phyloP scores from a whole-genome alignment of 495 filamentous ascomycete genomes.

The Penicillium argentinense region DNA sequence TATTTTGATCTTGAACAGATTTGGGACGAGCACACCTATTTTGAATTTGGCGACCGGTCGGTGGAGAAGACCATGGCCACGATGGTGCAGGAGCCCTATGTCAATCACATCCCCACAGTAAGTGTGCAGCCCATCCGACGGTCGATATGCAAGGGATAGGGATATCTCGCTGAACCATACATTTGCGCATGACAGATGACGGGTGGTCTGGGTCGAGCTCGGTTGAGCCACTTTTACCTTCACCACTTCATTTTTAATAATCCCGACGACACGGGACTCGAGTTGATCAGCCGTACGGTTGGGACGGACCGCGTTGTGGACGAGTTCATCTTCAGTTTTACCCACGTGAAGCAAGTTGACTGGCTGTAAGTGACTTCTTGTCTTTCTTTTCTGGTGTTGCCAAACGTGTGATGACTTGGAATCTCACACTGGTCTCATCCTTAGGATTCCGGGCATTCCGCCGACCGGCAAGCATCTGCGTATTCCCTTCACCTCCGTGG shows the following conservation, averaged over 20 bases:
- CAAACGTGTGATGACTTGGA: no score
- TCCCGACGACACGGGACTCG: constrained; percentile 61
- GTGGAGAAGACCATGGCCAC: constrained; percentile 51
- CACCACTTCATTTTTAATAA: constrained; percentile 74
- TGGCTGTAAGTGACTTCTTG: constrained; percentile 57
- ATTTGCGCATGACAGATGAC: constrained; percentile 44
- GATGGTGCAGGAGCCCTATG: constrained; percentile 59
- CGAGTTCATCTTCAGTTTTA: constrained; percentile 58
- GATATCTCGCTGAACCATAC: constrained; percentile 15
- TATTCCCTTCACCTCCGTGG: constrained; percentile 69
- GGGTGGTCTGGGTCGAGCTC: constrained; percentile 66
- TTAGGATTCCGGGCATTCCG: constrained; percentile 64
- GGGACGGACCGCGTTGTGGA: constrained; percentile 59
- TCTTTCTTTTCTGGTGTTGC: no score
- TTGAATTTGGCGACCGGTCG: constrained; percentile 39
- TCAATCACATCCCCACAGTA: constrained; percentile 59
- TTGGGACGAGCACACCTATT: constrained; percentile 56
- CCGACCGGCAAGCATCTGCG: constrained; percentile 65
- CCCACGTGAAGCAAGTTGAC: constrained; percentile 64
- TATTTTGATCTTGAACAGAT: constrained; percentile 61
- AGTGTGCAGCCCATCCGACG: not conserved
- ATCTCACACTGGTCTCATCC: constrained; percentile 23
- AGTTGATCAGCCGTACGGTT: constrained; percentile 69
- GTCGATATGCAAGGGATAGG: constrained; percentile 27
- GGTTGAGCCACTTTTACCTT: constrained; percentile 66